These are phyloP conservation scores for Hericium rajendrae DNA, from an alignment of 768 basidiomycete genomes.

Conservation along the genomic window DNA sequence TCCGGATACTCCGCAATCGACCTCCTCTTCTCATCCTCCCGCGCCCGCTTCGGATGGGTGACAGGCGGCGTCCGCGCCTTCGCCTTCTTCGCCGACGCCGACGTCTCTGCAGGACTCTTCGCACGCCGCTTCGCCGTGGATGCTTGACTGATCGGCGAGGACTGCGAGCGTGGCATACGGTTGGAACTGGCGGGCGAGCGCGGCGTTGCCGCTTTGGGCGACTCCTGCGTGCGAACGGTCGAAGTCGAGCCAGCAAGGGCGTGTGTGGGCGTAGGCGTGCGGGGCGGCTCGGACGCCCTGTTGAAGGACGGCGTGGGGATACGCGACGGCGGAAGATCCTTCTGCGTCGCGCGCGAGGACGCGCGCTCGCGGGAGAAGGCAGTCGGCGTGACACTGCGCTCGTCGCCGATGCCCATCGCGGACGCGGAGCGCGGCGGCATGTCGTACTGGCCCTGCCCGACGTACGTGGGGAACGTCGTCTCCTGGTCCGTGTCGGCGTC, in stretches of 20 bases:
- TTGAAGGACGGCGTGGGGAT: slow-evolving; percentile 23
- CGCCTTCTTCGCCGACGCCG: slow-evolving; percentile 25
- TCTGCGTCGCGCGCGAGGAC: neutral
- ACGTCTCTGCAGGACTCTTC: slow-evolving; percentile 37
- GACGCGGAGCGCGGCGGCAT: slow-evolving; percentile 1
- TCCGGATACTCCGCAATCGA: slow-evolving; percentile 66
- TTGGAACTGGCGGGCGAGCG: slow-evolving; percentile 8
- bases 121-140: slow-evolving; percentile 30
- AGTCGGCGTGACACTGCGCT: neutral
- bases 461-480: slow-evolving; percentile 1
- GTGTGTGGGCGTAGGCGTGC: slow-evolving; percentile 31
- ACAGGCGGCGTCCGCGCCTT: slow-evolving; percentile 31
- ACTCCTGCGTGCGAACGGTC: slow-evolving; percentile 25
- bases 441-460: slow-evolving; percentile 2
- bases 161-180: slow-evolving; percentile 12
- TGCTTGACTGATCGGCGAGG: slow-evolving; percentile 9
- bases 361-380: neutral
- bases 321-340: slow-evolving; percentile 7
- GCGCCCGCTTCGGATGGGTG: slow-evolving; percentile 17
- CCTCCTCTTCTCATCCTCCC: slow-evolving; percentile 37
- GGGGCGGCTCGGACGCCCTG: slow-evolving; percentile 35
- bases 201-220: slow-evolving; percentile 12
- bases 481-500: slow-evolving; percentile 30
- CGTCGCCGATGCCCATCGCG: slow-evolving; percentile 1
- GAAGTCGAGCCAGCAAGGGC: slow-evolving; percentile 15